Percentiles rank a stretch among this genome's conserved stretches.
Conservation (phyloP, 768 basidiomycete species). For the Boletus pseudo-olivaceus region DNA sequence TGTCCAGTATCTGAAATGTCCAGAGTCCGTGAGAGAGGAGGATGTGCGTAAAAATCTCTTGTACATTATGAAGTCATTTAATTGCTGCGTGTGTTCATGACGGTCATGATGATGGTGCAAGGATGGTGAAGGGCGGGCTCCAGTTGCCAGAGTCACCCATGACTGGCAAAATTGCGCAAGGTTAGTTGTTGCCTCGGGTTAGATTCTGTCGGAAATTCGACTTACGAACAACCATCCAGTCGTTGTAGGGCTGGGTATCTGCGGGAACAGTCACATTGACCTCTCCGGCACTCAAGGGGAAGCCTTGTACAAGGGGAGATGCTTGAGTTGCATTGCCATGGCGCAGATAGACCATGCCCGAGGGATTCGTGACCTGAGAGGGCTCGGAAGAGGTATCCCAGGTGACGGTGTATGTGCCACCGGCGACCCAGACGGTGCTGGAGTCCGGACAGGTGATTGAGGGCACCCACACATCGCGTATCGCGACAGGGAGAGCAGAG, state of each 20-base stretch:
- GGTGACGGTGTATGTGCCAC: conserved; percentile 38
- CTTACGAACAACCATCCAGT: conserved; percentile 47
- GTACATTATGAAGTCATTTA: conserved; percentile 19
- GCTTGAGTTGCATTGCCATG: conserved; percentile 27
- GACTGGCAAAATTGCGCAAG: conserved; percentile 30
- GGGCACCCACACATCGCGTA: conserved; percentile 50
- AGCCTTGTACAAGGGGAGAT: conserved; percentile 37
- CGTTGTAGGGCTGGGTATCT: conserved; percentile 31
- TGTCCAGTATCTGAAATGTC: conserved; percentile 10
- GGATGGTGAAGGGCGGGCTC: conserved; percentile 44
- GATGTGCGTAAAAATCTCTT: not conserved
- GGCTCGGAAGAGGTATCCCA: conserved; percentile 46
- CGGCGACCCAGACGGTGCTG: conserved; percentile 40
- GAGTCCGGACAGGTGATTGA: conserved; percentile 36
- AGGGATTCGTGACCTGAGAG: conserved; percentile 44
- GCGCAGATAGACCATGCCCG: conserved; percentile 43
- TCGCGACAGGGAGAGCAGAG: conserved; percentile 29
- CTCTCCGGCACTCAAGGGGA: conserved; percentile 35
- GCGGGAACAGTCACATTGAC: conserved; percentile 40
- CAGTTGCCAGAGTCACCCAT: conserved; percentile 55
- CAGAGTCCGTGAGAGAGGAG: conserved; percentile 7
- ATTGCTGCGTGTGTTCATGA: conserved; percentile 1
- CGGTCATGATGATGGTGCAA: conserved; percentile 15
- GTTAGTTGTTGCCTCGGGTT: not conserved
- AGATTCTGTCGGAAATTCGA: not conserved